Evolutionary conservation across 371 early-diverging fungal species (phyloP).

Genomic region (Mortierella polycephala): DNA sequence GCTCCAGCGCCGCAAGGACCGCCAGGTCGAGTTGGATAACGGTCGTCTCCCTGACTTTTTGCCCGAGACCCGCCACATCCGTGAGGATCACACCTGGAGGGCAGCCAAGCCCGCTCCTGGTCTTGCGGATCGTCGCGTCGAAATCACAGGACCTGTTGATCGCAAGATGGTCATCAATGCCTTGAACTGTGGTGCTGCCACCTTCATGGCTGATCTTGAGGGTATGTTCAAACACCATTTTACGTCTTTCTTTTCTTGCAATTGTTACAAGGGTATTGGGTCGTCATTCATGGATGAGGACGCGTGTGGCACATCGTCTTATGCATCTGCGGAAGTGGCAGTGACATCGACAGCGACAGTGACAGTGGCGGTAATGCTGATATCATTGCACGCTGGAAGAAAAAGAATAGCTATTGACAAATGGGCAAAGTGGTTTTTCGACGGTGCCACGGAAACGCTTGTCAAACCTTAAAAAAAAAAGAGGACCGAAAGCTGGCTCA

Average conservation of each 20-base stretch:
- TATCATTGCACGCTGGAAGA: too few species aligned
- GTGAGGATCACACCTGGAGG: slow-evolving; percentile 88
- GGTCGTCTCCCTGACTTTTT: slow-evolving; percentile 88
- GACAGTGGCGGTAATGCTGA: not conserved
- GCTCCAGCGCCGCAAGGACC: slow-evolving; percentile 72
- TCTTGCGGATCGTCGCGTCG: slow-evolving; percentile 90
- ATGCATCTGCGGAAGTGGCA: not conserved
- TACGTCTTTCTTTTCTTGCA: not conserved
- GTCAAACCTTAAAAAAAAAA: slow-evolving; percentile 23
- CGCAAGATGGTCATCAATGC: slow-evolving; percentile 99
- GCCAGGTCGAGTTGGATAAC: slow-evolving; percentile 80
- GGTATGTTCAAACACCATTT: slow-evolving; percentile 54
- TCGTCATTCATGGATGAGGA: not conserved
- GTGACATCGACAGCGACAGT: not conserved
- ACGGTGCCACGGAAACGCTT: too few species aligned
- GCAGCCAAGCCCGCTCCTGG: slow-evolving; percentile 92
- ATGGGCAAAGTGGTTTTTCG: too few species aligned
- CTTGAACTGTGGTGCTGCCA: slow-evolving; percentile 89
- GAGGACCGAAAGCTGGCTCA: slow-evolving; percentile 18
- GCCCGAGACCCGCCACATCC: slow-evolving; percentile 88
- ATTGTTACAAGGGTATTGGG: not conserved
- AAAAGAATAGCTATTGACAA: too few species aligned
- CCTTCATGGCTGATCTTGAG: slow-evolving; percentile 98
- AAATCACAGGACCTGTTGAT: slow-evolving; percentile 98
- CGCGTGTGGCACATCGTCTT: too few species aligned